Evolutionary conservation across 768 basidiomycete species (phyloP).

Genomic region (Hydnum rufescens): DNA sequence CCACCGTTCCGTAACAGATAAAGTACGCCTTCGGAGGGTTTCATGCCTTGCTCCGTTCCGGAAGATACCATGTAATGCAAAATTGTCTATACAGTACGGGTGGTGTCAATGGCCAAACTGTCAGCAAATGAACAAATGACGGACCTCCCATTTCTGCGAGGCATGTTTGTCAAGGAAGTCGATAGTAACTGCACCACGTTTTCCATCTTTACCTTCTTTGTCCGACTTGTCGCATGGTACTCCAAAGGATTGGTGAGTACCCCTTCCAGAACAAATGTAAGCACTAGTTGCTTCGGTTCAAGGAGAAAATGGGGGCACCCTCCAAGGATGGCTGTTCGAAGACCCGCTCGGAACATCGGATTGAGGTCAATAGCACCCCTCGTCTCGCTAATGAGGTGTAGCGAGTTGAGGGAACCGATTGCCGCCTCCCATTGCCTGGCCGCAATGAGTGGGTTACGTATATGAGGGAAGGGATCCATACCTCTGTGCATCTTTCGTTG

Average conservation of each 20-base stretch:
- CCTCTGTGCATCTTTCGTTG: conserved; percentile 41
- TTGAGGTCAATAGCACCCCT: conserved; percentile 47
- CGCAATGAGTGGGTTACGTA: too few species aligned
- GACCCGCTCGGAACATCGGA: conserved; percentile 51
- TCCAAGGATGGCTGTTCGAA: conserved; percentile 72
- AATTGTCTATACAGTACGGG: conserved; percentile 67
- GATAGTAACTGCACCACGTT: conserved; percentile 23
- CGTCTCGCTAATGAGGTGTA: conserved; percentile 22
- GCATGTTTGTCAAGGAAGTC: conserved; percentile 63
- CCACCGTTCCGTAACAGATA: conserved; percentile 67
- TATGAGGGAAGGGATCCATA: conserved; percentile 17
- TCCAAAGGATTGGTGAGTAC: conserved; percentile 67
- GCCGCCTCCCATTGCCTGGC: conserved; percentile 57
- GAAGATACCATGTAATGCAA: conserved; percentile 97
- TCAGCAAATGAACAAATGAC: conserved; percentile 8
- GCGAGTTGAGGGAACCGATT: conserved; percentile 29
- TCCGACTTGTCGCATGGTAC: conserved; percentile 43
- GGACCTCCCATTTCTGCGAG: conserved; percentile 77
- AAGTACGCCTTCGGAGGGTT: conserved; percentile 68
- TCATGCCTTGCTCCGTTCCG: conserved; percentile 51
- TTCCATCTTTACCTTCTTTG: conserved; percentile 2
- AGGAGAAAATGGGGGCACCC: conserved; percentile 32
- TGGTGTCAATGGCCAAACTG: background rate
- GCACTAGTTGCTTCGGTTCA: background rate
- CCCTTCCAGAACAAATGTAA: conserved; percentile 24